These are phyloP conservation scores for Geranium incanum DNA, from an alignment of 441 rosid species.

Conservation along the genomic window DNA sequence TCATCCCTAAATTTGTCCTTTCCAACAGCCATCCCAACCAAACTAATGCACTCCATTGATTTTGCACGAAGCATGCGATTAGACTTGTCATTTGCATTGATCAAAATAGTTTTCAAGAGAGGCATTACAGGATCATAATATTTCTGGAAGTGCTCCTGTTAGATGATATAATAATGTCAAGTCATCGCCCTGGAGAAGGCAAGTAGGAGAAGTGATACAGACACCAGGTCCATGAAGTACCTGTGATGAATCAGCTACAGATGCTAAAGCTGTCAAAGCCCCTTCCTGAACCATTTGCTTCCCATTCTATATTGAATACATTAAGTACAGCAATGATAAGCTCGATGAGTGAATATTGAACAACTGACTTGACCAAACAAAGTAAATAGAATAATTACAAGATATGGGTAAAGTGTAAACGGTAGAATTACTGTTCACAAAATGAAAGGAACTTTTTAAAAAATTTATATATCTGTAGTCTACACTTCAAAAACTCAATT, in stretches of 20 bases:
- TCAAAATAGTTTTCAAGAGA: constrained; percentile 44
- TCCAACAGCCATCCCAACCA: constrained; percentile 50
- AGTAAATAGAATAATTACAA: not conserved
- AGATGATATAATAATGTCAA: constrained; percentile 11
- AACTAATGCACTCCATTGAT: constrained; percentile 47
- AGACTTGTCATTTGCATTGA: constrained; percentile 39
- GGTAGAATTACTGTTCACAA: no score
- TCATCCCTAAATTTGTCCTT: constrained; percentile 41
- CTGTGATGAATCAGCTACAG: constrained; percentile 47
- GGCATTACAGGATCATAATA: constrained; percentile 51
- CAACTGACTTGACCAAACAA: not conserved
- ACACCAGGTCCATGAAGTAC: constrained; percentile 20
- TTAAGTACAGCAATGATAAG: constrained; percentile 11
- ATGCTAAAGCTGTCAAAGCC: constrained; percentile 43
- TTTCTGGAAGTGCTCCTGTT: constrained; percentile 43
- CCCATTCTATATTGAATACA: constrained; percentile 32
- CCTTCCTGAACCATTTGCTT: constrained; percentile 41
- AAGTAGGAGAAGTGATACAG: constrained; percentile 3
- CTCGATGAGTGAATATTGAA: not conserved
- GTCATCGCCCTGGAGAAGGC: constrained; percentile 9
- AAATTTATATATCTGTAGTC: not conserved
- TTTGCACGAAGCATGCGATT: constrained; percentile 42
- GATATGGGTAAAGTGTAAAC: not conserved
- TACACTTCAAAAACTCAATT: not conserved
- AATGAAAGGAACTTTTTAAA: no score